Percentiles rank a stretch among this genome's conserved stretches.
Evolutionary conservation across 805 yeast genomes (phyloP).

Genomic region (Candida gorgasii): DNA sequence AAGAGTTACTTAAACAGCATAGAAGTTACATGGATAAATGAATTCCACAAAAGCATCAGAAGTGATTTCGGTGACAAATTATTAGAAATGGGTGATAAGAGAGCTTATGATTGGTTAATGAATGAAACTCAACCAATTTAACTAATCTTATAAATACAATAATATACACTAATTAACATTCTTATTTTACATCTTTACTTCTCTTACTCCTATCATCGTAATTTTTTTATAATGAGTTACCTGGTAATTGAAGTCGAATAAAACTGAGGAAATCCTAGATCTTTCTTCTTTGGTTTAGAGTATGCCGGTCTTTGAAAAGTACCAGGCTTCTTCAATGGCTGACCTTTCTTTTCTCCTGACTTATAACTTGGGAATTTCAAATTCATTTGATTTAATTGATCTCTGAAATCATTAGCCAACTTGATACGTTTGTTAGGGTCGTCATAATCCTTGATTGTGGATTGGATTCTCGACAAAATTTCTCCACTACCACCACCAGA

Average conservation of each 20-base stretch:
- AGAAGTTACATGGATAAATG: slow-evolving; percentile 42
- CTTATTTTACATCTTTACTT: slow-evolving; percentile 1
- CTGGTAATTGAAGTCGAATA: slow-evolving; percentile 25
- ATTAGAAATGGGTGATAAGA: slow-evolving; percentile 53
- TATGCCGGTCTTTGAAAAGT: slow-evolving; percentile 33
- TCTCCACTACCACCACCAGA: neutral
- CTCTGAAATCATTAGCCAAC: slow-evolving; percentile 6
- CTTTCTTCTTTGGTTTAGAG: slow-evolving; percentile 18
- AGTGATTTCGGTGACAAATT: slow-evolving; percentile 40
- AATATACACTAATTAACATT: slow-evolving; percentile 11
- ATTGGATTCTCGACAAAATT: neutral
- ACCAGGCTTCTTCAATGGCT: slow-evolving; percentile 31
- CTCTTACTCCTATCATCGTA: slow-evolving; percentile 3
- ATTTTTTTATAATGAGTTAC: too few species aligned
- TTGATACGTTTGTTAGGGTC: slow-evolving; percentile 10
- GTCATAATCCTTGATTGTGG: slow-evolving; percentile 7
- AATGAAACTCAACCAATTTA: slow-evolving; percentile 55
- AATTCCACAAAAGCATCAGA: slow-evolving; percentile 34
- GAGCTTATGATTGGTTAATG: slow-evolving; percentile 69
- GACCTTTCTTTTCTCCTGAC: slow-evolving; percentile 10
- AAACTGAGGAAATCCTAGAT: slow-evolving; percentile 26
- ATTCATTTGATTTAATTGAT: slow-evolving; percentile 7
- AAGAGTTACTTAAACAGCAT: slow-evolving; percentile 24
- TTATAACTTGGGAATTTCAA: slow-evolving; percentile 18
- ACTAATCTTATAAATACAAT: slow-evolving; percentile 9